Evolutionary conservation across 108 stramenopile species (phyloP), one percentile per base, ranked within the genome.

Genomic region (Cylindrotheca fusiformis): DNA sequence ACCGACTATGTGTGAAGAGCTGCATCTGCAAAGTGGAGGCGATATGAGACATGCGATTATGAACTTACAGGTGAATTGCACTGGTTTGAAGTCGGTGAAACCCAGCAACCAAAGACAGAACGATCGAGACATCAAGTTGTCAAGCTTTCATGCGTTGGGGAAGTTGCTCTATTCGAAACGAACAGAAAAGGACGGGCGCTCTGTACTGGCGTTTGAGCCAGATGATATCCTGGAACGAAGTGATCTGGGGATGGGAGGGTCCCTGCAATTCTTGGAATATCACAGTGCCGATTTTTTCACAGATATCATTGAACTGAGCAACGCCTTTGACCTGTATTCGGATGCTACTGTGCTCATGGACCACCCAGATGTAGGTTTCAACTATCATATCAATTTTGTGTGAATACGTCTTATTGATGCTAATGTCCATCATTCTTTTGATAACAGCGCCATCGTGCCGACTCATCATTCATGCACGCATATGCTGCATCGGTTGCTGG

Each of bases 151-250:
- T 65, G 86, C 92, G 1, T 77, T 96, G 48, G 95, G 95, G 1
- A 96, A 96, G 61, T 49, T 93, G 18, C 67, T 96, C 22, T 91
- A 96, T 72, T 92, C 92, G 25, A 96, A 96, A 53, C 81, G 91
- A 46, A 65, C 52, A 57, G 32, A 60, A 2, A 44, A 23, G 17
- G 48, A 55, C 24, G 58, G 58, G n/a, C 24, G 67, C 10, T 27
- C 30, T 52, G 30, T 50, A 41, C 63, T 96, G 48, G 78, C 86
- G 29, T 96, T 96, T 63, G 71, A 85, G 47, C 92, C 95, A 2
- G 92, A 96, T 69, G 54, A 60, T 12, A 88, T 91, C 2, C 33
- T 96, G 52, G 81, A 81, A 47, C 67, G 71, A 41, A 76, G 81
- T 20, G 95, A 87, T 25, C 80, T 94, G 72, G 85, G 70, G 21